Conservation (phyloP, 148 eudicot species). For the Simmondsia chinensis region DNA sequence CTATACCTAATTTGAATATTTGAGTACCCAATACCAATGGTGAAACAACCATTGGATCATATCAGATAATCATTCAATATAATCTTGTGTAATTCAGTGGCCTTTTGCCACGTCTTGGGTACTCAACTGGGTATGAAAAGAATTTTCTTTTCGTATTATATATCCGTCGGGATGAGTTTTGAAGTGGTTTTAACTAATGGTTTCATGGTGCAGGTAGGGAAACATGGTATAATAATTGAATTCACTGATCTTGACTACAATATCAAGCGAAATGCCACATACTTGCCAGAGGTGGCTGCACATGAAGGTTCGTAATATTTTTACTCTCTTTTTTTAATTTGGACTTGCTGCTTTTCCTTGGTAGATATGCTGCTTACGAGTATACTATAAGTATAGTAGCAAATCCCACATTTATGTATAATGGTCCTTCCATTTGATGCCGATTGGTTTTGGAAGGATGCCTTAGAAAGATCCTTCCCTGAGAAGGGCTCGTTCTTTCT, state of each 20-base stretch:
- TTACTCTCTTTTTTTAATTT: not conserved
- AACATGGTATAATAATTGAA: conserved; percentile 93
- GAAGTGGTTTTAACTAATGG: conserved; percentile 1
- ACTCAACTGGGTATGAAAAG: no score
- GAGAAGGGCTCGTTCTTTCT: not conserved
- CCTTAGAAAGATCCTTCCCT: not conserved
- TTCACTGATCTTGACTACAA: conserved; percentile 78
- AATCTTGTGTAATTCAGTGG: no score
- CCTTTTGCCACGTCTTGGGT: no score
- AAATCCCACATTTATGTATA: not conserved
- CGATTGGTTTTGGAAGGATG: no score
- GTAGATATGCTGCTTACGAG: not conserved
- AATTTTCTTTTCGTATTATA: no score
- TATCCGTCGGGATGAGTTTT: not conserved
- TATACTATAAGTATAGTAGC: not conserved
- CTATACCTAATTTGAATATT: no score
- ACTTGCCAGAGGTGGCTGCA: conserved; percentile 92
- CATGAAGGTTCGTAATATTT: conserved; percentile 54
- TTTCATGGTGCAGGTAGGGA: conserved; percentile 59
- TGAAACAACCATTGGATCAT: no score
- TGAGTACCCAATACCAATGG: no score
- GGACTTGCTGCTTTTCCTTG: not conserved
- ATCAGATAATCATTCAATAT: no score
- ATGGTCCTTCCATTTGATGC: no score
- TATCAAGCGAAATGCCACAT: conserved; percentile 73